Percentiles rank a stretch among this genome's conserved stretches.
These are phyloP conservation scores for Phytophthora capsici DNA, from an alignment of 352 stramenopile genomes.

Conservation along the genomic window DNA sequence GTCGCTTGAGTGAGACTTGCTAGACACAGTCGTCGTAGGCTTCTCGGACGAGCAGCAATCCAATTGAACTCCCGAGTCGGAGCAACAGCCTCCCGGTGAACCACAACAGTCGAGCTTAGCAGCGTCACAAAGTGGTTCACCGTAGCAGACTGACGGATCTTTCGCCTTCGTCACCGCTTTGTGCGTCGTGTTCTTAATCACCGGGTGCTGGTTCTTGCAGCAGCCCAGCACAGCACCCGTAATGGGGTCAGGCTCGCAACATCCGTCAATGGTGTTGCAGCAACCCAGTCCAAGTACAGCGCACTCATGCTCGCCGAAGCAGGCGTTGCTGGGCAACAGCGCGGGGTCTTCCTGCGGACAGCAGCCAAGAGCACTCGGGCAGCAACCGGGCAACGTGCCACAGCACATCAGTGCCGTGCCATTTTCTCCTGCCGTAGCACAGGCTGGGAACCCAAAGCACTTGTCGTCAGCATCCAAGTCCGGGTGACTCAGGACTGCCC, in stretches of 20 bases:
- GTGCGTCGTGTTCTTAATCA: conserved; percentile 34
- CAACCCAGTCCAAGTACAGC: conserved; percentile 62
- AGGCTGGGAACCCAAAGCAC: conserved; percentile 75
- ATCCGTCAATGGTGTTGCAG: conserved; percentile 77
- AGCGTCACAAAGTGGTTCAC: conserved; percentile 48
- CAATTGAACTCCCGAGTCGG: conserved; percentile 38
- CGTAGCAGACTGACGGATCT: conserved; percentile 39
- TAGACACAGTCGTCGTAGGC: neutral
- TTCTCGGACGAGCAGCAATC: conserved; percentile 47
- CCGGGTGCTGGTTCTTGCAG: conserved; percentile 66
- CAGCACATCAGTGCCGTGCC: conserved; percentile 71
- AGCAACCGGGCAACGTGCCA: conserved; percentile 72
- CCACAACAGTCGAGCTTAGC: conserved; percentile 56
- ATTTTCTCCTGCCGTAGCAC: conserved; percentile 59
- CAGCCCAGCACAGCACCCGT: conserved; percentile 59
- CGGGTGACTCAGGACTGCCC: conserved; percentile 30
- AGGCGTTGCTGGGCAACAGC: conserved; percentile 57
- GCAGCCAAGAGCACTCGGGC: conserved; percentile 65
- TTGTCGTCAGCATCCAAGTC: conserved; percentile 47
- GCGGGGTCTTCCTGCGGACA: conserved; percentile 58
- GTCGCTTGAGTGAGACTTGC: conserved; percentile 12
- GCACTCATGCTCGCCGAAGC: conserved; percentile 70
- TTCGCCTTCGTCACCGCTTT: conserved; percentile 29
- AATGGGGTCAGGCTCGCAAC: conserved; percentile 61
- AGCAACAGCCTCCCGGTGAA: conserved; percentile 52